Conservation (phyloP, 1,284 basidiomycete species). For the Rhodotorula sp. region DNA sequence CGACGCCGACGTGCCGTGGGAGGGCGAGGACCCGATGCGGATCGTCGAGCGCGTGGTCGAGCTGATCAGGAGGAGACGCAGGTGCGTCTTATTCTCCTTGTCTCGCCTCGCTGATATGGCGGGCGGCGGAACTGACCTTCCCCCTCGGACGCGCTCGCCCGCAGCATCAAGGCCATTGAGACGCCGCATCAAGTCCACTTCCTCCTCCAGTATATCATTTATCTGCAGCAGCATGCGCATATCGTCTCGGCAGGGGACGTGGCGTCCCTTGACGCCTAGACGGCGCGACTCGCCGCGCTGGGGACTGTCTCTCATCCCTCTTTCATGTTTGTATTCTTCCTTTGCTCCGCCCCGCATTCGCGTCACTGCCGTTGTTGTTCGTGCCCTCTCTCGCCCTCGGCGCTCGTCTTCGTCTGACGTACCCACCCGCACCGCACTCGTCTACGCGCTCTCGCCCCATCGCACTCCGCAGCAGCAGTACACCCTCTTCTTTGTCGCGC, state of each 20-base stretch:
- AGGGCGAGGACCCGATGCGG: constrained; percentile 58
- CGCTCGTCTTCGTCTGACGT: no score
- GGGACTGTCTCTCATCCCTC: not conserved
- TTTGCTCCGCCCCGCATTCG: no score
- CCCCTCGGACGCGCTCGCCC: not conserved
- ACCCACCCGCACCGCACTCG: not conserved
- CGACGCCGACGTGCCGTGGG: constrained; percentile 25
- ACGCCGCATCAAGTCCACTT: constrained; percentile 89
- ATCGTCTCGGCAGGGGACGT: not conserved
- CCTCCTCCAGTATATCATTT: constrained; percentile 73
- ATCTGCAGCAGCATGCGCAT: constrained; percentile 42
- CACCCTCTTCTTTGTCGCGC: not conserved
- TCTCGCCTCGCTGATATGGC: no score
- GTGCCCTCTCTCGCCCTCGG: not conserved
- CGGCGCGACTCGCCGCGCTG: no score
- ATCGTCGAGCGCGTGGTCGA: constrained; percentile 73
- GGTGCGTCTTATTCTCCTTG: constrained; percentile 48
- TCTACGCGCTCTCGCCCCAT: no score
- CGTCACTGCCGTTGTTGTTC: not conserved
- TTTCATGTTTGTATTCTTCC: not conserved
- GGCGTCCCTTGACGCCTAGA: no score
- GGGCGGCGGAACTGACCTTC: not conserved
- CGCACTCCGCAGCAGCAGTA: no score
- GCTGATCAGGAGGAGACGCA: constrained; percentile 72
- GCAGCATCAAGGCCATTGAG: constrained; percentile 66